Evolutionary conservation across 495 filamentous ascomycete species (phyloP), one percentile per base, ranked within the genome.

Genomic region (Haplographium delicatum): DNA sequence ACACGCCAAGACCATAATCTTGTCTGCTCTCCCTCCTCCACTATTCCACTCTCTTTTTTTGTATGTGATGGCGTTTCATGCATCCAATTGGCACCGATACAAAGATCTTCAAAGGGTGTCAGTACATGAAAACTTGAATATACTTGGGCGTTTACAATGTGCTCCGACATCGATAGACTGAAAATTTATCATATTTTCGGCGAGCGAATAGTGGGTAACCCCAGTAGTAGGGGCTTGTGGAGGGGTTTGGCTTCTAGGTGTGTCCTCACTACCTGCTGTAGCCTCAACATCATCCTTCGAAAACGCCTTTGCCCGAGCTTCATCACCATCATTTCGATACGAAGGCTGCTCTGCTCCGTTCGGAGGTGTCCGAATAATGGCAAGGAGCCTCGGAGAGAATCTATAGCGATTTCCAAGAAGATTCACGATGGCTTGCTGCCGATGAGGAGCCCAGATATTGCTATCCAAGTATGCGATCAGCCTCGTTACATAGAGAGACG

Each of bases 11-110:
- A 82, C 86, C 87, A 95, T 24, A 62, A 31, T 18, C 53, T 31
- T n/a, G 24, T 35, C 38, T 60, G 53, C 18, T 47, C 43, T 27
- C 47, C 50, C 43, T 57, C 53, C 15, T 44, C 41, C 15, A 48
- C 40, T 7, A 54, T 22, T 16, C 44, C 47, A 13, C 44, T 22
- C 27, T 33, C 16, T 42, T 44, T 31, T 33, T 22, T 19, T 62
- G 61, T 15, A 67, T 51, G 8, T 62, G 56, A 9, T 67, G 69
- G 16, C 5, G 80, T 66, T 28, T 80, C 75, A 57, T 87, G 84
- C 16, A 93, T 71, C 34, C 84, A 84, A 64, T 95, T 91, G 57
- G 86, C 91, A 9, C 89, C 89, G 44, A 93, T 69, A 57, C 87
- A 91, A 9, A 90, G 76, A 62, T 85, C 85, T 89, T 53, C 38